A percentile compares a stretch with the other conserved stretches of the same genome.
Conservation (phyloP, 306 rosid species). For the Chamaecrista fasciculata region DNA sequence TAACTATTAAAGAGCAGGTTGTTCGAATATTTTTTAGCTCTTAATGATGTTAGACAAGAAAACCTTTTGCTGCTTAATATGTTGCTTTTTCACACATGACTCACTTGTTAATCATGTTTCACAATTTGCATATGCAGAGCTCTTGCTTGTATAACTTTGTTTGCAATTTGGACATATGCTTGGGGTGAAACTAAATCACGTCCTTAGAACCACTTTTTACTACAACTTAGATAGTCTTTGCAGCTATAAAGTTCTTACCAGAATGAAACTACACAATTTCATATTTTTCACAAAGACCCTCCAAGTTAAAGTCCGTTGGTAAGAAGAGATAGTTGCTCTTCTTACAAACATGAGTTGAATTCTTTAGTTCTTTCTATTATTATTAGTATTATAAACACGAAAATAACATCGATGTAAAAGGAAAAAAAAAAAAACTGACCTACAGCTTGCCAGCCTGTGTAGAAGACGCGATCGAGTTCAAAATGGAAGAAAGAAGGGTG, state of each 20-base stretch:
- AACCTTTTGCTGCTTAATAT: not conserved
- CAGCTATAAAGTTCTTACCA: no score
- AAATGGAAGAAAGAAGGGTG: slow-evolving; percentile 54
- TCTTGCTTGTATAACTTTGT: not conserved
- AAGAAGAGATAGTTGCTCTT: no score
- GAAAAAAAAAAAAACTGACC: slow-evolving; percentile 52
- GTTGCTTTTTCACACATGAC: not conserved
- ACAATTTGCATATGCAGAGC: not conserved
- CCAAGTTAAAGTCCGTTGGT: no score
- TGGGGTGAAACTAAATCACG: no score
- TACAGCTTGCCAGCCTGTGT: slow-evolving; percentile 80
- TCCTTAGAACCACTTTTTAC: no score
- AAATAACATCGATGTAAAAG: not conserved
- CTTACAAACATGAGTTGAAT: no score
- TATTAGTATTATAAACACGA: no score
- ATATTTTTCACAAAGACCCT: no score
- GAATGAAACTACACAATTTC: no score
- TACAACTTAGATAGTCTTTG: no score
- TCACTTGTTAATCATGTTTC: not conserved
- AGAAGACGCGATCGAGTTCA: slow-evolving; percentile 73
- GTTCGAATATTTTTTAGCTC: not conserved
- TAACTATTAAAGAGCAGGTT: not conserved
- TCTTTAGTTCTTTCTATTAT: no score
- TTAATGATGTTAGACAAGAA: not conserved
- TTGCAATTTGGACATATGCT: not conserved